These are phyloP conservation scores for Suillus paluster DNA, from an alignment of 768 basidiomycete genomes.

Conservation along the genomic window DNA sequence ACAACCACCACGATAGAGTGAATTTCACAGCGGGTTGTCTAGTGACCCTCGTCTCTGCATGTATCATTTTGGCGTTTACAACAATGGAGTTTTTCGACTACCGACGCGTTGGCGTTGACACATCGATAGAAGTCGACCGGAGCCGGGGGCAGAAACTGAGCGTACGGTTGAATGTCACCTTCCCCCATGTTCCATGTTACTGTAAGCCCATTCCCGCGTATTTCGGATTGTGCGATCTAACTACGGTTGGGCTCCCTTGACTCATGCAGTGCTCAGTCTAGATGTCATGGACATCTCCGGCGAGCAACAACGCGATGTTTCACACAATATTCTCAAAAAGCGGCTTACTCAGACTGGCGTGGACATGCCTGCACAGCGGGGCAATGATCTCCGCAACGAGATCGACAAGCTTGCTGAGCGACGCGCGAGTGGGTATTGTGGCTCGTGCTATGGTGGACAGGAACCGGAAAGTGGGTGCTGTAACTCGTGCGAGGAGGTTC, in stretches of 20 bases:
- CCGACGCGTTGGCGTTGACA: slow-evolving; percentile 82
- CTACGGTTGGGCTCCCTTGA: slow-evolving; percentile 2
- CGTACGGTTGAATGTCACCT: slow-evolving; percentile 90
- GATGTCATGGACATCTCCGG: slow-evolving; percentile 99
- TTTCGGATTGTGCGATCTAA: background rate
- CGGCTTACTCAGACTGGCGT: slow-evolving; percentile 67
- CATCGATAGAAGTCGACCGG: slow-evolving; percentile 93
- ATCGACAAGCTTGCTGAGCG: slow-evolving; percentile 76
- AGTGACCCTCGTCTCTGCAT: slow-evolving; percentile 93
- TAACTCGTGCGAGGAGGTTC: slow-evolving; percentile 94
- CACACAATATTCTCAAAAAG: slow-evolving; percentile 87
- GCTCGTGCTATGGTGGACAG: slow-evolving; percentile 92
- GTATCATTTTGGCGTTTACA: slow-evolving; percentile 90
- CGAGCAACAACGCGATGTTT: slow-evolving; percentile 88
- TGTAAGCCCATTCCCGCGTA: slow-evolving; percentile 55
- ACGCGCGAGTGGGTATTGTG: slow-evolving; percentile 75
- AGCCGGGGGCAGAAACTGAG: slow-evolving; percentile 94
- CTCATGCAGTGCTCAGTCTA: slow-evolving; percentile 78
- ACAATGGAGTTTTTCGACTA: slow-evolving; percentile 97
- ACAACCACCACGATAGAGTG: background rate
- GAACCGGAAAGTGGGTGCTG: slow-evolving; percentile 85
- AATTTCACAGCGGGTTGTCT: slow-evolving; percentile 13
- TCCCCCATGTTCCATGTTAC: slow-evolving; percentile 97
- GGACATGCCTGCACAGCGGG: slow-evolving; percentile 58
- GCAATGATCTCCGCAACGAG: slow-evolving; percentile 80